Evolutionary conservation across 73 alveolate genomes (phyloP).

Genomic region (Tetrahymena malaccensis): DNA sequence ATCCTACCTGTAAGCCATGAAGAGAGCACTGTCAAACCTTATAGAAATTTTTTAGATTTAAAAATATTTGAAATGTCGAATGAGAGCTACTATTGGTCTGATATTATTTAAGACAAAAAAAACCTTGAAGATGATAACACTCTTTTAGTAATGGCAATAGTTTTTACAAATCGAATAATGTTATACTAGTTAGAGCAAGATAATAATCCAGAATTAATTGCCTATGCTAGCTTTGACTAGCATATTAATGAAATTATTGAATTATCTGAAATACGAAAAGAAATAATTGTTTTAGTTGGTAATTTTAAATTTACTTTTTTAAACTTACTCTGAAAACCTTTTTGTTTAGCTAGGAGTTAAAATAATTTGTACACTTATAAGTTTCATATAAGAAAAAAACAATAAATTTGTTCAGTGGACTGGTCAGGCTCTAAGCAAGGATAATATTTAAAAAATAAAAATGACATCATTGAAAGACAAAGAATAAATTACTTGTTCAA

Average conservation of each 20-base stretch:
- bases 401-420: not conserved
- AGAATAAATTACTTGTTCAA: not conserved
- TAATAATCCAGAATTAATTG: not conserved
- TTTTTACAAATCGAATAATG: not conserved
- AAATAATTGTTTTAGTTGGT: not conserved
- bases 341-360: not conserved
- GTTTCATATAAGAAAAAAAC: not conserved
- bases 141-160: not conserved
- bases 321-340: not conserved
- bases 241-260: not conserved
- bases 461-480: not conserved
- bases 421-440: not conserved
- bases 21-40: not conserved
- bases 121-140: not conserved
- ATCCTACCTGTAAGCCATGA: not conserved
- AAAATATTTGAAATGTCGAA: not conserved
- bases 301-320: not conserved
- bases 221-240: not conserved
- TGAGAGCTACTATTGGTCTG: not conserved
- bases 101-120: not conserved
- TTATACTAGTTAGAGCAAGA: not conserved
- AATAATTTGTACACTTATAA: not conserved
- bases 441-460: not conserved
- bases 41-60: not conserved
- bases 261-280: not conserved